Percentiles rank a stretch among this genome's conserved stretches.
phyloP scores from a whole-genome alignment of 768 basidiomycete species.

The Neoboletus brunneissimus region DNA sequence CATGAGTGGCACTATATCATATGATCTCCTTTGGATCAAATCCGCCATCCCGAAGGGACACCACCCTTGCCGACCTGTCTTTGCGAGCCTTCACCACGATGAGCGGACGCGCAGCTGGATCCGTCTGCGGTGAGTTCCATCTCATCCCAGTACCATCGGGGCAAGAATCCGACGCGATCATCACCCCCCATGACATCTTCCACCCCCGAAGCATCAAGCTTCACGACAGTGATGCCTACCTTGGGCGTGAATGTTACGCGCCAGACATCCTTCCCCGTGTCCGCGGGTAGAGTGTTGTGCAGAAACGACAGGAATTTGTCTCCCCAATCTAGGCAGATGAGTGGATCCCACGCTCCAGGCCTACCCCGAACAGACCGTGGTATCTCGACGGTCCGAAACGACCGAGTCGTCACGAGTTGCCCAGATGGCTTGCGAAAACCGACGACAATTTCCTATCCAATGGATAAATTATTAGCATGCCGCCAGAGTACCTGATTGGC shows the following conservation, averaged over 20 bases:
- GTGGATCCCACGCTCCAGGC: slow-evolving; percentile 74
- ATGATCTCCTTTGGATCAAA: slow-evolving; percentile 22
- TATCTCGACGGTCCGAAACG: slow-evolving; percentile 75
- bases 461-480: slow-evolving; percentile 3
- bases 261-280: slow-evolving; percentile 51
- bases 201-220: slow-evolving; percentile 47
- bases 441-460: slow-evolving; percentile 70
- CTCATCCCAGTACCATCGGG: slow-evolving; percentile 61
- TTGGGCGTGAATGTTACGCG: slow-evolving; percentile 63
- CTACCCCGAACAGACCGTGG: slow-evolving; percentile 77
- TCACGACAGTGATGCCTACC: slow-evolving; percentile 49
- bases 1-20: slow-evolving; percentile 18
- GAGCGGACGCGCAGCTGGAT: slow-evolving; percentile 6
- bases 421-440: slow-evolving; percentile 85
- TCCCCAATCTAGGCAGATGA: slow-evolving; percentile 74
- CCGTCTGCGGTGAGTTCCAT: not conserved
- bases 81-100: slow-evolving; percentile 7
- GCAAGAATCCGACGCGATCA: slow-evolving; percentile 77
- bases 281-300: slow-evolving; percentile 32
- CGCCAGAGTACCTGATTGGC: slow-evolving; percentile 22
- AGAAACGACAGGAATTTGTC: slow-evolving; percentile 58
- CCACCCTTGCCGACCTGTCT: not conserved
- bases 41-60: slow-evolving; percentile 21
- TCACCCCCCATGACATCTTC: slow-evolving; percentile 63
- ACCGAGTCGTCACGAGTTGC: slow-evolving; percentile 58